A percentile compares a stretch with the other conserved stretches of the same genome.
phyloP scores from a whole-genome alignment of 768 basidiomycete species.

The Pleurotus eryngii region DNA sequence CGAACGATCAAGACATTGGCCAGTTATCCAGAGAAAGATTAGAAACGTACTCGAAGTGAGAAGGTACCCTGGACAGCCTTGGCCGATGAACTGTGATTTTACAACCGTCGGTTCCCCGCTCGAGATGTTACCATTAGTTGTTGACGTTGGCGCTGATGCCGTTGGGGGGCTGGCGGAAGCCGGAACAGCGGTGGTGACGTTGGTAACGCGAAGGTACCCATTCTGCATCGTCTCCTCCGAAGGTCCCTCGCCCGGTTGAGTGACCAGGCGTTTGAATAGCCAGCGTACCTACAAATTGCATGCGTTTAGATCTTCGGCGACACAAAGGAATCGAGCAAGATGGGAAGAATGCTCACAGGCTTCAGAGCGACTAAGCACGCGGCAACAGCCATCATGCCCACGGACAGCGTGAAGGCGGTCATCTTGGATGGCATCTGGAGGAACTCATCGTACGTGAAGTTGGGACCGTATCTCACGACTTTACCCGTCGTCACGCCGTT shows the following conservation, averaged over 20 bases:
- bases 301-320: not conserved
- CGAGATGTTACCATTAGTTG: no score
- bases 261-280: conserved; percentile 47
- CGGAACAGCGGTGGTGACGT: conserved; percentile 62
- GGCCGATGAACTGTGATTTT: conserved; percentile 57
- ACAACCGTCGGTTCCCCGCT: conserved; percentile 36
- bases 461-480: conserved; percentile 52
- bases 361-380: conserved; percentile 21
- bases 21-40: conserved; percentile 1
- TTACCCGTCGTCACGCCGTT: conserved; percentile 14
- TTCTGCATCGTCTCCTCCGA: conserved; percentile 56
- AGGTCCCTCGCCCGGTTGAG: conserved; percentile 60
- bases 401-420: conserved; percentile 32
- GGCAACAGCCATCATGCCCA: conserved; percentile 29
- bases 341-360: conserved; percentile 31
- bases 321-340: not conserved
- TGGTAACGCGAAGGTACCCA: conserved; percentile 62
- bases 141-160: no score
- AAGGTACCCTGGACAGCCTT: conserved; percentile 77
- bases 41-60: conserved; percentile 47
- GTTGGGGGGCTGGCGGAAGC: conserved; percentile 10
- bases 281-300: conserved; percentile 44
- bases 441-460: conserved; percentile 80
- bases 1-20: not conserved
- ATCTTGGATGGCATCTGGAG: conserved; percentile 36